Base-by-base conservation (phyloP, 1,284 basidiomycete species). In the Apiotrichum brassicae region DNA sequence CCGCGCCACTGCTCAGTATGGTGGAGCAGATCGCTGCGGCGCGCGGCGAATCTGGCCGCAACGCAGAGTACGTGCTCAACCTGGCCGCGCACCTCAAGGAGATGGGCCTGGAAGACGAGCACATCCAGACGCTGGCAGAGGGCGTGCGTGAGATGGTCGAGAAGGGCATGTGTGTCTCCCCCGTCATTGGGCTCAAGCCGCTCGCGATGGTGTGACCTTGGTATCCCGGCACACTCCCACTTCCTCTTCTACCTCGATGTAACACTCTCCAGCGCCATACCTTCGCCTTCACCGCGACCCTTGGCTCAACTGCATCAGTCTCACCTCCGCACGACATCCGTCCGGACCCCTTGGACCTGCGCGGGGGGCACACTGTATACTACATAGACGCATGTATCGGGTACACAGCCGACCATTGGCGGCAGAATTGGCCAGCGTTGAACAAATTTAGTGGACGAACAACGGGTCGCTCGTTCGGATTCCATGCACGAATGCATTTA, bases 61-160 rank as follows among this genome's bases (percentile, higher is more conserved):
- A 46, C 13, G 20, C 19, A 16, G 43, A 56, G 40, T 56, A 56
- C 24, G 54, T 56, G 3, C 48, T 56, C 36, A 56, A 49, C 41
- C 48, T 56, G 37, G 54, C 54, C 11, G 12, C 19, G 1, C 46
- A 49, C 23, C 47, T 56, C 5, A 11, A 32, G 19, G 44, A 49
- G 19, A 51, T 51, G 46, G 54, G 54, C n/a, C 49, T 56, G 18
- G 44, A 46, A 8, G 50, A 56, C 36, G 49, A 48, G 25, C 54
- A 56, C 20, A 48, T 56, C 38, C 40, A 46, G 26, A 34, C 34
- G 6, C 44, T 56, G 11, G 54, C 54, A 11, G 28, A 36, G 23
- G 50, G 44, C n/a, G 44, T 49, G 9, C n/a, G 36, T 32, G 47
- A 39, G 12, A 22, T 38, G n/a, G 42, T 44, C 26, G 35, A 42